These are phyloP conservation scores for Adiantum capillusveneris DNA, from an alignment of 75 land plant species.

Conservation along the genomic window DNA sequence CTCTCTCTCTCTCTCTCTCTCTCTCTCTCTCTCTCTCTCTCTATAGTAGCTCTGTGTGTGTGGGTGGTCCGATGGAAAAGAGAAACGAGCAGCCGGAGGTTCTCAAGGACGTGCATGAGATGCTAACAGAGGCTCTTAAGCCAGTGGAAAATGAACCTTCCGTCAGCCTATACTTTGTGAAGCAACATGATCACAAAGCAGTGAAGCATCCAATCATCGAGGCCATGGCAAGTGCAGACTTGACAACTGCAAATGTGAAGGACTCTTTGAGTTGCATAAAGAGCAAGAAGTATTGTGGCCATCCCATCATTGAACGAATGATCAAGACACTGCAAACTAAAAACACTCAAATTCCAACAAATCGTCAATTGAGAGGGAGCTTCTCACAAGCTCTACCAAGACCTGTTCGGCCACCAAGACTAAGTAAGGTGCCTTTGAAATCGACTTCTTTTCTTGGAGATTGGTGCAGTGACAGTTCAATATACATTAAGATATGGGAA, in stretches of 20 bases:
- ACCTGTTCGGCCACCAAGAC: conserved; percentile 9
- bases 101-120: conserved; percentile 30
- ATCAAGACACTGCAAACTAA: conserved; percentile 54
- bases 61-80: conserved; percentile 2
- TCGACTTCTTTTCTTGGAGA: conserved; percentile 5
- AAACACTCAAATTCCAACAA: conserved; percentile 32
- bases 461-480: background rate
- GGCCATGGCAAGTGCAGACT: conserved; percentile 35
- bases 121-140: conserved; percentile 55
- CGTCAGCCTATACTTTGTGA: conserved; percentile 80
- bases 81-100: conserved; percentile 1
- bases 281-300: conserved; percentile 64
- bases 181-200: conserved; percentile 78
- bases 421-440: background rate
- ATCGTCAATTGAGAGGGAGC: conserved; percentile 35
- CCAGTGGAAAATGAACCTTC: conserved; percentile 84
- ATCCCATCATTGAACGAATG: conserved; percentile 65
- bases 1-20: too few species aligned
- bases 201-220: conserved; percentile 44
- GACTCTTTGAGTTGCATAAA: conserved; percentile 54
- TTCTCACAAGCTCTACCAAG: conserved; percentile 11
- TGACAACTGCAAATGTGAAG: conserved; percentile 59
- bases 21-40: too few species aligned
- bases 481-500: background rate
- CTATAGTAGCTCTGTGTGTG: too few species aligned